Percentiles rank a stretch among this genome's conserved stretches.
These are phyloP conservation scores for Saksenaea vasiformis DNA, from an alignment of 371 early-diverging fungal species.

Conservation along the genomic window DNA sequence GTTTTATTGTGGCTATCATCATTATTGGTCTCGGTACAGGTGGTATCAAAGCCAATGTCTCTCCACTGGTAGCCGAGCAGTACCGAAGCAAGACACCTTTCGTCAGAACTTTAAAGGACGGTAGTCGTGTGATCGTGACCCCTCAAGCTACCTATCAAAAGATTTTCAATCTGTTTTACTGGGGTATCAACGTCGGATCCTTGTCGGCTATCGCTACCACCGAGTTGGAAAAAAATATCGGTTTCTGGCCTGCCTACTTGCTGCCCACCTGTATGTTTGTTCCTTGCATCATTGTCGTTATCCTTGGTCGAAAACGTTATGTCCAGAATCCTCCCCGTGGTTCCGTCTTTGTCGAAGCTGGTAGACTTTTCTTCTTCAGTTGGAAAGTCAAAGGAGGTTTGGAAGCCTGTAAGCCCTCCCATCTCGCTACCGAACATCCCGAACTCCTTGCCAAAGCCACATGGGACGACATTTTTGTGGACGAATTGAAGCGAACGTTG, in stretches of 20 bases:
- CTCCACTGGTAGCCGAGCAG: conserved; percentile 50
- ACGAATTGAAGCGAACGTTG: conserved; percentile 65
- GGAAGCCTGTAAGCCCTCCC: conserved; percentile 45
- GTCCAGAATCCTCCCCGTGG: conserved; percentile 65
- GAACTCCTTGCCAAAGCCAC: conserved; percentile 33
- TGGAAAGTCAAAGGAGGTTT: conserved; percentile 34
- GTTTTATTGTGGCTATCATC: conserved; percentile 64
- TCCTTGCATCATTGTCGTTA: conserved; percentile 58
- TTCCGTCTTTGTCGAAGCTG: conserved; percentile 50
- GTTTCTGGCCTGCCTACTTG: conserved; percentile 69
- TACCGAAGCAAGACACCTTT: conserved; percentile 33
- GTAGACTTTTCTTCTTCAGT: conserved; percentile 18
- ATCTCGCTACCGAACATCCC: conserved; percentile 30
- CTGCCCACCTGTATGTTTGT: conserved; percentile 74
- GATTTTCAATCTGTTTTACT: conserved; percentile 20
- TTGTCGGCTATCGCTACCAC: conserved; percentile 62
- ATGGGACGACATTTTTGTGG: conserved; percentile 78
- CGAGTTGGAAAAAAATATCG: conserved; percentile 53
- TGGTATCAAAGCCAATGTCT: conserved; percentile 55
- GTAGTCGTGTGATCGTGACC: conserved; percentile 26
- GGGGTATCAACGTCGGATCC: conserved; percentile 66
- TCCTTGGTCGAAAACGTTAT: conserved; percentile 61
- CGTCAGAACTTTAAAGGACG: conserved; percentile 30
- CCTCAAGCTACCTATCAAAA: conserved; percentile 33
- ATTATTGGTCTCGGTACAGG: conserved; percentile 71